A percentile compares a stretch with the other conserved stretches of the same genome.
phyloP scores from a whole-genome alignment of 352 stramenopile genomes.

The Globisporangium uncinulatum region DNA sequence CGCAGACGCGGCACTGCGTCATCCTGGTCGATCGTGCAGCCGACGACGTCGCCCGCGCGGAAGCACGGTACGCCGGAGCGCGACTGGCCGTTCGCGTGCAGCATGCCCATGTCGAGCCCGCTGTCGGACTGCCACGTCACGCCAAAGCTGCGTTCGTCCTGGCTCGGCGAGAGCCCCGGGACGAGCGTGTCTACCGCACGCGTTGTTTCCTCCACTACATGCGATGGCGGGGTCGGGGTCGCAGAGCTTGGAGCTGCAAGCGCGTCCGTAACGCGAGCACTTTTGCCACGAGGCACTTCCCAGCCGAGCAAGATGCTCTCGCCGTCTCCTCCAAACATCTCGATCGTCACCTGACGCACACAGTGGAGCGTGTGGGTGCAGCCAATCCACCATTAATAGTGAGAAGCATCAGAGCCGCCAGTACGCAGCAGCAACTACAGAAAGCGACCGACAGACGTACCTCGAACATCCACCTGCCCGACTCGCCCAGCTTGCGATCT shows the following conservation, averaged over 20 bases:
- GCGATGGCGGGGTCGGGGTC: too few relatives aligned
- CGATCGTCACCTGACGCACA: constrained; percentile 19
- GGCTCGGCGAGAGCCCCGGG: constrained; percentile 46
- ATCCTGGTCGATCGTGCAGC: constrained; percentile 76
- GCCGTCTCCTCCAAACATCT: constrained; percentile 52
- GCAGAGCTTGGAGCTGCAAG: not conserved
- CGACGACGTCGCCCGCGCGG: constrained; percentile 56
- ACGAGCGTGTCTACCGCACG: constrained; percentile 22
- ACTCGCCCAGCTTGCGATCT: constrained; percentile 59
- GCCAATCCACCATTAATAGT: not conserved
- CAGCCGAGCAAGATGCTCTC: constrained; percentile 74
- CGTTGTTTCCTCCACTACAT: not conserved
- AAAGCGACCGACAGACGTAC: constrained; percentile 9
- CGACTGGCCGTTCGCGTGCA: constrained; percentile 64
- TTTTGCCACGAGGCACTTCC: constrained; percentile 45
- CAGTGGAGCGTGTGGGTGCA: not conserved
- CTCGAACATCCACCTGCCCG: constrained; percentile 79
- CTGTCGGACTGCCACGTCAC: constrained; percentile 74
- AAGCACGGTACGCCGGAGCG: constrained; percentile 64
- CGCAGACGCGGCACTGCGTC: constrained; percentile 49
- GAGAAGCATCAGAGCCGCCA: not conserved
- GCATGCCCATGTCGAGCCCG: constrained; percentile 66
- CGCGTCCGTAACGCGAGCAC: not conserved
- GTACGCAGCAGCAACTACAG: not conserved
- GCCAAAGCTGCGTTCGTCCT: constrained; percentile 54